A percentile compares a stretch with the other conserved stretches of the same genome.
phyloP scores from a whole-genome alignment of 2,329 filamentous ascomycete genomes.

The Aspergillus arachidicola region DNA sequence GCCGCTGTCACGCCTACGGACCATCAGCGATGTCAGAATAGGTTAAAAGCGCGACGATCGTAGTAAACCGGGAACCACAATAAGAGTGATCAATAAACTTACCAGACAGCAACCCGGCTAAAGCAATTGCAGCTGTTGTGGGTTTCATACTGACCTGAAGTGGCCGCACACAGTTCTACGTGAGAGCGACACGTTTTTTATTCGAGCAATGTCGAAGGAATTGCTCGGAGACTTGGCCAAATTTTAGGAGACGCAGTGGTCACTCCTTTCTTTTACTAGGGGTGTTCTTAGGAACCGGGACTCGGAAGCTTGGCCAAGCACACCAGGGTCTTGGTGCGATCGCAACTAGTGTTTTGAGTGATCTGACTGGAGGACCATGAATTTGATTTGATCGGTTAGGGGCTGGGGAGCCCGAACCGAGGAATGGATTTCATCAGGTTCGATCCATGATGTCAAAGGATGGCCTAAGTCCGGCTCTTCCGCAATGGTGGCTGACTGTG shows the following conservation, averaged over 20 bases:
- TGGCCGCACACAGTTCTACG: background rate
- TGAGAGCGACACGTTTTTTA: background rate
- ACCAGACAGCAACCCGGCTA: constrained; percentile 23
- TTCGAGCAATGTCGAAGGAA: background rate
- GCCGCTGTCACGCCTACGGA: constrained; percentile 13
- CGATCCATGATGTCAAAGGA: constrained; percentile 12
- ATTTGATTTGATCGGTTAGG: constrained; percentile 5
- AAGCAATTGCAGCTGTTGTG: constrained; percentile 13
- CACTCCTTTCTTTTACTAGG: constrained; percentile 5
- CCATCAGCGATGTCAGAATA: background rate
- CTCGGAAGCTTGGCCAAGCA: constrained; percentile 11
- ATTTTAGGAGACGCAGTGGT: constrained; percentile 8
- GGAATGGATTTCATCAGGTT: constrained; percentile 1
- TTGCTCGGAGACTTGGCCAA: constrained; percentile 7
- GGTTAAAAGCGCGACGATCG: background rate
- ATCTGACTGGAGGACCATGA: background rate
- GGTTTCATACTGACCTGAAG: constrained; percentile 16
- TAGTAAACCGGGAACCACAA: background rate
- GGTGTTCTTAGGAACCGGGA: constrained; percentile 2
- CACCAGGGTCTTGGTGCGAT: constrained; percentile 9
- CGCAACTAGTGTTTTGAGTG: constrained; percentile 7
- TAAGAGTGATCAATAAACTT: background rate
- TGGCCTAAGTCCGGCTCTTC: constrained; percentile 5
- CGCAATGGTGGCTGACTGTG: constrained; percentile 3
- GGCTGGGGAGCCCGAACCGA: background rate